phyloP scores from a whole-genome alignment of 2,329 filamentous ascomycete genomes.

The Trichocomaceae sp. region DNA sequence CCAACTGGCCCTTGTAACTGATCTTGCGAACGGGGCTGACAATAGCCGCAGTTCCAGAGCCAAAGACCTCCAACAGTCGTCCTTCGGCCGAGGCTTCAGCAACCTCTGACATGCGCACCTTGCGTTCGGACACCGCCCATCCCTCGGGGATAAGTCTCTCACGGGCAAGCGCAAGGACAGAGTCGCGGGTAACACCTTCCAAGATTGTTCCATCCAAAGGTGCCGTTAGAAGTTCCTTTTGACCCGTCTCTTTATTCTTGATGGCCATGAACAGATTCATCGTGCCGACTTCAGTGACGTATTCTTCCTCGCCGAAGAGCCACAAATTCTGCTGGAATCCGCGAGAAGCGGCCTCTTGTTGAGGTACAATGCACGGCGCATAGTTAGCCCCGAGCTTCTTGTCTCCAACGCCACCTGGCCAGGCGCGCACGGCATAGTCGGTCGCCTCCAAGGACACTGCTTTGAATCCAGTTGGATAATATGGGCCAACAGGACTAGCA shows the following conservation, averaged over 20 bases:
- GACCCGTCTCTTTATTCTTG: constrained; percentile 76
- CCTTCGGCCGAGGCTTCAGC: constrained; percentile 76
- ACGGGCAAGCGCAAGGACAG: constrained; percentile 74
- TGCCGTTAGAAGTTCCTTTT: constrained; percentile 90
- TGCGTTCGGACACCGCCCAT: constrained; percentile 82
- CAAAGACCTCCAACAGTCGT: constrained; percentile 85
- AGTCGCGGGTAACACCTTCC: constrained; percentile 90
- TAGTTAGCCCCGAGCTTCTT: constrained; percentile 99
- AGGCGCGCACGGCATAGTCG: constrained; percentile 91
- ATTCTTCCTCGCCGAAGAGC: constrained; percentile 94
- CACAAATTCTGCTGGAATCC: constrained; percentile 98
- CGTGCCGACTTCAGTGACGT: constrained; percentile 92
- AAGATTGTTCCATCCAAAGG: constrained; percentile 95
- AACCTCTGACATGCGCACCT: constrained; percentile 85
- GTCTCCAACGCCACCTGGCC: constrained; percentile 95
- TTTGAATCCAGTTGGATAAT: constrained; percentile 98
- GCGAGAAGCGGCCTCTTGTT: constrained; percentile 80
- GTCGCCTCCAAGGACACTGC: constrained; percentile 92
- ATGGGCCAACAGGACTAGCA: constrained; percentile 90
- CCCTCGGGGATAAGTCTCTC: constrained; percentile 78
- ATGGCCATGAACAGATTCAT: constrained; percentile 97
- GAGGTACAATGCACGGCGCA: constrained; percentile 96
- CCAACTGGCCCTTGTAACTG: constrained; percentile 73
- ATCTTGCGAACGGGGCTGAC: constrained; percentile 86
- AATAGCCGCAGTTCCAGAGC: constrained; percentile 86